Evolutionary conservation across 257 asterid genomes (phyloP), one percentile per base, ranked within the genome.

Genomic region (Ajuga chamaepitys): DNA sequence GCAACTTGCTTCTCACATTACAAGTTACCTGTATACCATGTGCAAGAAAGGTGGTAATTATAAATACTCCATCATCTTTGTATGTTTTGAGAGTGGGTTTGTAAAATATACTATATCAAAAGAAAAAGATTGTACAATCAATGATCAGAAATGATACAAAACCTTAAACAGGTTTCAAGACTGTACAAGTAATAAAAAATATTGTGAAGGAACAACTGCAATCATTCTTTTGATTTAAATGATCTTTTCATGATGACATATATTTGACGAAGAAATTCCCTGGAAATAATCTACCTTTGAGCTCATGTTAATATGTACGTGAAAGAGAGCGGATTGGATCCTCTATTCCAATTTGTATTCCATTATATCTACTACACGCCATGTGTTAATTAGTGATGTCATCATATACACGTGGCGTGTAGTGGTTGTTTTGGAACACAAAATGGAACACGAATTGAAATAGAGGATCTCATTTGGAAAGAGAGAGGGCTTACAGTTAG

Each of bases 1-100:
- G 77, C 75, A 85, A 32, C 54, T 75, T 77, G 57, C 94, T 91
- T 64, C 89, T 77, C 74, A 77, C 86, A 14, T 80, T 80, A 74
- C 96, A 85, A 25, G 68, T 74, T 30, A 82, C 88, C 94, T 83
- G 65, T 34, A 69, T 66, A 71, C 50, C n/a, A 17, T 35, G 47
- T 42, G n/a, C 53, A 62, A 14, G 9, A 34, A 41, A 47, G 34
- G 37, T 46, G 13, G 3, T 18, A 13, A 41, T 12, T 6, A 34
- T 24, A 21, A 8, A 53, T 51, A 41, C 14, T 48, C 13, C 28
- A 30, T 30, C 63, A 32, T 3, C 10, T 45, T 68, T 22, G 2
- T 12, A 30, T n/a, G 12, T 41, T 34, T 14, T 10, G 47, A 61
- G 12, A 42, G 9, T 26, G 26, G 28, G 21, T n/a, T 24, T 41